phyloP scores from a whole-genome alignment of 805 yeast species.

The Helenozyma rhizophorensis region DNA sequence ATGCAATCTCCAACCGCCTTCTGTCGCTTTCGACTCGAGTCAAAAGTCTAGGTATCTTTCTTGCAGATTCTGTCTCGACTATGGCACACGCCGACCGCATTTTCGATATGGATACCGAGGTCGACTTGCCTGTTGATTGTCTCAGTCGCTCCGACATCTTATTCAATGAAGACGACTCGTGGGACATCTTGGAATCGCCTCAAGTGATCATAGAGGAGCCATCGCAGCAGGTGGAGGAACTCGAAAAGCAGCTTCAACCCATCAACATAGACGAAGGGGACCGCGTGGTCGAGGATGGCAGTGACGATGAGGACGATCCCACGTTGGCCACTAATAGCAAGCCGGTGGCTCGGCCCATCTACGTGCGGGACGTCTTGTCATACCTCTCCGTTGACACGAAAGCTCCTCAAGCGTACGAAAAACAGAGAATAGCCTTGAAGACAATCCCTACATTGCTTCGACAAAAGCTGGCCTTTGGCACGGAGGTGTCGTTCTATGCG shows the following conservation, averaged over 20 bases:
- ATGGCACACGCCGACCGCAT: constrained; percentile 25
- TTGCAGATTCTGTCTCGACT: constrained; percentile 50
- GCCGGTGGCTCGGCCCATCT: constrained; percentile 49
- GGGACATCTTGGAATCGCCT: constrained; percentile 17
- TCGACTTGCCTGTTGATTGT: constrained; percentile 1
- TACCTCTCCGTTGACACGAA: constrained; percentile 48
- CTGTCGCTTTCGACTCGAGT: constrained; percentile 42
- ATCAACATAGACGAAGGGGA: constrained; percentile 1
- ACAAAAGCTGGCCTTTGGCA: constrained; percentile 55
- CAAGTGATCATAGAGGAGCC: constrained; percentile 5
- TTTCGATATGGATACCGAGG: constrained; percentile 23
- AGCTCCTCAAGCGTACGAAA: constrained; percentile 45
- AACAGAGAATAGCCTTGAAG: constrained; percentile 45
- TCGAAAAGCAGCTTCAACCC: constrained; percentile 1
- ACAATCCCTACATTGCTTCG: constrained; percentile 58
- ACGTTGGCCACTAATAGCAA: constrained; percentile 31
- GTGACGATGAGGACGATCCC: constrained; percentile 53
- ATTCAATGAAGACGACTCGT: constrained; percentile 12
- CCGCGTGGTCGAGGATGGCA: constrained; percentile 13
- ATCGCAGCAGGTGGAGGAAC: constrained; percentile 5
- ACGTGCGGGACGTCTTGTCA: constrained; percentile 64
- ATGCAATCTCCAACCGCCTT: constrained; percentile 52
- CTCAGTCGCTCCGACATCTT: constrained; percentile 1
- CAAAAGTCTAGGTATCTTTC: constrained; percentile 50
- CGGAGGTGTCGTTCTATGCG: constrained; percentile 58